These are phyloP conservation scores for Phylloporus rhodoxanthus DNA, from an alignment of 768 basidiomycete genomes.

Conservation along the genomic window DNA sequence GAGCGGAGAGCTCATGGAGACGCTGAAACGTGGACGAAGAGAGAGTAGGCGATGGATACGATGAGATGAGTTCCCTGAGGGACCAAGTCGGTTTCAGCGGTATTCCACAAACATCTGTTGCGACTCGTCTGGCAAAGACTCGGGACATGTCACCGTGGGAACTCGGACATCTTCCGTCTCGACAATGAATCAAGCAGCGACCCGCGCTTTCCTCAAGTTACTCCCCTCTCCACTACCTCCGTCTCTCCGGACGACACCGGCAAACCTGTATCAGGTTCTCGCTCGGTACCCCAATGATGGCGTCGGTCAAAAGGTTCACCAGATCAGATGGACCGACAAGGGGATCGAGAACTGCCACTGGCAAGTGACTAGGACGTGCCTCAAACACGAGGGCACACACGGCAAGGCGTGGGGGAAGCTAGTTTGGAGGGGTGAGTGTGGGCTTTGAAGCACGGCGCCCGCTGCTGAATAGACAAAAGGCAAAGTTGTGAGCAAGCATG, in stretches of 20 bases:
- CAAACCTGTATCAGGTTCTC: conserved; percentile 68
- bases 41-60: conserved; percentile 65
- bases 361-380: conserved; percentile 62
- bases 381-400: conserved; percentile 69
- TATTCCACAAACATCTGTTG: conserved; percentile 56
- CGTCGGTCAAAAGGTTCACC: conserved; percentile 62
- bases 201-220: conserved; percentile 44
- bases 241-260: conserved; percentile 48
- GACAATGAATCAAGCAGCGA: conserved; percentile 24
- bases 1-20: conserved; percentile 68
- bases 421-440: conserved; percentile 66
- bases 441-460: neutral
- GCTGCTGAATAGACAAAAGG: conserved; percentile 37
- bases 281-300: conserved; percentile 64
- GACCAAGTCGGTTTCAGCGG: conserved; percentile 75
- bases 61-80: conserved; percentile 66
- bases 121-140: conserved; percentile 4
- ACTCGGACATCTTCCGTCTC: neutral
- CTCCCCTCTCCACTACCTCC: conserved; percentile 57
- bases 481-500: conserved; percentile 49
- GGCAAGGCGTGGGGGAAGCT: conserved; percentile 82
- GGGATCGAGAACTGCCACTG: conserved; percentile 65
- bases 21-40: conserved; percentile 51
- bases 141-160: neutral
- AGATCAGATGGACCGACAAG: conserved; percentile 68